Base-by-base conservation (phyloP, 495 filamentous ascomycete species). In the Monascus purpureus region DNA sequence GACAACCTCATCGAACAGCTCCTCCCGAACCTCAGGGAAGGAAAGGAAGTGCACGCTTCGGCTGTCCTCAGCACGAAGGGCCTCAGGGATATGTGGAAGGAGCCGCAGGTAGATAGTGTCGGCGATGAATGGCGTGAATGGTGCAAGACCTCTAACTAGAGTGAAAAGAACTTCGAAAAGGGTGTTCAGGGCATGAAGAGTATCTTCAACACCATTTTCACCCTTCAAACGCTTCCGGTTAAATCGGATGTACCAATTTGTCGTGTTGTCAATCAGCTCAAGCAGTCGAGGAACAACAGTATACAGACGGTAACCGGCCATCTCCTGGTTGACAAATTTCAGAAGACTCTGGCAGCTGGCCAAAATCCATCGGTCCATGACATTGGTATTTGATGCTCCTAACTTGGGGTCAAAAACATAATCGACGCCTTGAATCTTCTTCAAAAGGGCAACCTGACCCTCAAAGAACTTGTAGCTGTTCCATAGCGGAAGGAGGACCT, bases 241-340 rank as follows among this genome's bases (percentile, higher is more conserved):
- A 67, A 96, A 94, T n/a, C 88, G 74, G 50, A 97, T 97, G 55
- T 97, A 97, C 92, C 92, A 97, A 58, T 97, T 97, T 2, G 90
- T 96, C 4, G 82, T 82, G 56, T 90, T 86, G 49, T 97, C 90
- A 40, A 96, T 90, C 52, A 93, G 70, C 33, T 70, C 72, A 17
- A 97, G 70, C 35, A 97, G 59, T 31, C 80, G 73, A 12, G 92
- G 90, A 32, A 95, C 87, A 14, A 97, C 90, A 6, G 90, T 97
- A 53, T 95, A 97, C 17, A 93, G 53, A 13, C 85, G 80, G 54
- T 90, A 92, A 61, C 73, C 80, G 25, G 71, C 72, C 90, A 97
- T 97, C 57, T 97, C 90, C 49, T 86, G 67, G 52, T 97, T 88
- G 23, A 95, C 83, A 49, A 92, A 96, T 41, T 81, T 75, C 27